These are phyloP conservation scores for Lepiota venenata DNA, from an alignment of 768 basidiomycete genomes.

Conservation along the genomic window DNA sequence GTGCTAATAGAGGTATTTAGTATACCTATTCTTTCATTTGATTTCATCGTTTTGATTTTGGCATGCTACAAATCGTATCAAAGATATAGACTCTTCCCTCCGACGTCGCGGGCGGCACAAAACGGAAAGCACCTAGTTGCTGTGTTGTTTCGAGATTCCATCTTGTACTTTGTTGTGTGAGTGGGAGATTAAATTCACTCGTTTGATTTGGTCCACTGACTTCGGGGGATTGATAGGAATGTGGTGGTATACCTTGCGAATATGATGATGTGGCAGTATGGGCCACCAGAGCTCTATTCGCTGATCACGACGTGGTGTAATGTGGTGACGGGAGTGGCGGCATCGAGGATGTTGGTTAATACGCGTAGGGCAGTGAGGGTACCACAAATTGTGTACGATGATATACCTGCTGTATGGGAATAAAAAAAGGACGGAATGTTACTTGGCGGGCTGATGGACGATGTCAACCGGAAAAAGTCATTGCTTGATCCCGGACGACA, in stretches of 20 bases:
- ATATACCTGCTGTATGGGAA: background rate
- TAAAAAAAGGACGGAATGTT: background rate
- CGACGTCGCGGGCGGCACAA: background rate
- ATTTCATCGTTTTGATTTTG: background rate
- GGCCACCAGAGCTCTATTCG: background rate
- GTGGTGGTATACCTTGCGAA: background rate
- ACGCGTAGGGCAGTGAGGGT: background rate
- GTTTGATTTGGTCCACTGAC: background rate
- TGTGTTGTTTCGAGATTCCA: background rate
- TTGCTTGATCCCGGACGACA: no score
- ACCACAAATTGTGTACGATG: background rate
- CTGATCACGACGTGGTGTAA: conserved; percentile 1
- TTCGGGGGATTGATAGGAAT: background rate
- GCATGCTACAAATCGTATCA: conserved; percentile 1
- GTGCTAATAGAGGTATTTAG: background rate
- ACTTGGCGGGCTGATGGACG: background rate
- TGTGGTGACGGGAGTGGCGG: background rate
- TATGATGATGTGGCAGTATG: conserved; percentile 1
- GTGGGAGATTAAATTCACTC: background rate
- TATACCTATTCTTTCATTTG: conserved; percentile 1
- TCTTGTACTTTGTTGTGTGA: background rate
- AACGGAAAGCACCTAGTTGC: background rate
- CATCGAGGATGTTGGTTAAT: background rate
- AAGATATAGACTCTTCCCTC: background rate
- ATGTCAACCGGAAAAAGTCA: no score